Percentiles rank a stretch among this genome's conserved stretches.
phyloP scores from a whole-genome alignment of 2,329 filamentous ascomycete species.

The Simplicillium sp. region DNA sequence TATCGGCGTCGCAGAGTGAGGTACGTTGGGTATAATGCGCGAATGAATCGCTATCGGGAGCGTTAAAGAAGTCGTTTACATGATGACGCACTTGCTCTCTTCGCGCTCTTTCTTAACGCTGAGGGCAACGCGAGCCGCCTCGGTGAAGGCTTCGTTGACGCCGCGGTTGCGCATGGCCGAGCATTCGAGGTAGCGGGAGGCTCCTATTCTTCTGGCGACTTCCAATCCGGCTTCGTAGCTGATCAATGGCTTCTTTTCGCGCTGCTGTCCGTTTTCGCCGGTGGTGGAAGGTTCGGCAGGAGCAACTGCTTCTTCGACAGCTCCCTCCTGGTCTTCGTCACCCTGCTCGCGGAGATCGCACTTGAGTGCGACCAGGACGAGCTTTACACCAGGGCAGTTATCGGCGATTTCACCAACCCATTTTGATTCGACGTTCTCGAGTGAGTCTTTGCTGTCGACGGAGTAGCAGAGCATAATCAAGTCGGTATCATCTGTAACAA shows the following conservation, averaged over 20 bases:
- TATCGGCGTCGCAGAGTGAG: slow-evolving; percentile 2
- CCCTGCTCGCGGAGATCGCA: slow-evolving; percentile 82
- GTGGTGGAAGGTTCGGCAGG: slow-evolving; percentile 18
- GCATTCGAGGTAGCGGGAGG: slow-evolving; percentile 92
- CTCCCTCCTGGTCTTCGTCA: slow-evolving; percentile 56
- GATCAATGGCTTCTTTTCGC: slow-evolving; percentile 65
- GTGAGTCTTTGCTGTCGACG: slow-evolving; percentile 88
- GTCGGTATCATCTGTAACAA: slow-evolving; percentile 65
- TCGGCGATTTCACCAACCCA: slow-evolving; percentile 98
- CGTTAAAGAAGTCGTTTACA: slow-evolving; percentile 31
- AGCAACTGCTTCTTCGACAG: slow-evolving; percentile 38
- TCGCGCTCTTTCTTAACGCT: slow-evolving; percentile 58
- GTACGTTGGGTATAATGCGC: too few species aligned
- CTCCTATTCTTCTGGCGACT: slow-evolving; percentile 84
- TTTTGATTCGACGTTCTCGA: slow-evolving; percentile 98
- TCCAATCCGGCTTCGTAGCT: slow-evolving; percentile 87
- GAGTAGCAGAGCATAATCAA: slow-evolving; percentile 99
- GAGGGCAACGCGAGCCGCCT: slow-evolving; percentile 89
- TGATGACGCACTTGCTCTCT: slow-evolving; percentile 49
- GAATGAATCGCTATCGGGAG: too few species aligned
- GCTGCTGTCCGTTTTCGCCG: slow-evolving; percentile 21
- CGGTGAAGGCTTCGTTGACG: slow-evolving; percentile 97
- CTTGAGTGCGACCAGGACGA: slow-evolving; percentile 92
- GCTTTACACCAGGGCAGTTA: slow-evolving; percentile 90
- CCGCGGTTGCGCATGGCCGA: slow-evolving; percentile 97